These are phyloP conservation scores for Stagonosporopsis cucurbitacearum DNA, from an alignment of 2,329 filamentous ascomycete genomes.

Conservation along the genomic window DNA sequence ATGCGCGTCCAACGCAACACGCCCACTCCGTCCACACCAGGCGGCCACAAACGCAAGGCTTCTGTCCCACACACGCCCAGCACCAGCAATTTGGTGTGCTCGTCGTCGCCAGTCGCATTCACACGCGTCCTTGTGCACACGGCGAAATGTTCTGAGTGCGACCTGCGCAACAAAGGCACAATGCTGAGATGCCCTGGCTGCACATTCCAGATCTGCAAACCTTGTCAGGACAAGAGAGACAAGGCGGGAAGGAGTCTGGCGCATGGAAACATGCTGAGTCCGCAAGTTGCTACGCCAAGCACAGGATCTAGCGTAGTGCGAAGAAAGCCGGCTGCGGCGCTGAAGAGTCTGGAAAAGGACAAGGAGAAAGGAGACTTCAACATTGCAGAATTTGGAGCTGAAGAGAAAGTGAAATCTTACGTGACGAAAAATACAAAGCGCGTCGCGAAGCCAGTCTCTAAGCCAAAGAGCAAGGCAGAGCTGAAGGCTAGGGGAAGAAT, in stretches of 20 bases:
- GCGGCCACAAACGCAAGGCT: constrained; percentile 4
- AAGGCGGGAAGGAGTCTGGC: constrained; percentile 21
- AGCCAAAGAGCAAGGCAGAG: neutral
- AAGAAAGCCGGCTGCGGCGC: neutral
- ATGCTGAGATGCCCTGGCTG: constrained; percentile 46
- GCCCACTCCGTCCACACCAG: constrained; percentile 2
- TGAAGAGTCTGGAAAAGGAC: neutral
- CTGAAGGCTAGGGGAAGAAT: neutral
- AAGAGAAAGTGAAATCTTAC: neutral
- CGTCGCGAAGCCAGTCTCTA: neutral
- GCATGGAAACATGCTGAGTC: constrained; percentile 33
- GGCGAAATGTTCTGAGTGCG: constrained; percentile 48
- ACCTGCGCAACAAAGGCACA: constrained; percentile 38
- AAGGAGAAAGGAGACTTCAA: neutral
- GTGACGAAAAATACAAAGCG: neutral
- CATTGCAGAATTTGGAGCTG: neutral
- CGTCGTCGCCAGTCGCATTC: constrained; percentile 30
- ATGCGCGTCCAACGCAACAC: constrained; percentile 6
- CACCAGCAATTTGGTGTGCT: constrained; percentile 20
- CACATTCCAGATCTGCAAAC: constrained; percentile 43
- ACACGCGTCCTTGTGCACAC: constrained; percentile 39
- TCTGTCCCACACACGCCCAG: constrained; percentile 18
- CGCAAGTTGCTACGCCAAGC: constrained; percentile 3
- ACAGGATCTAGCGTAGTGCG: constrained; percentile 1
- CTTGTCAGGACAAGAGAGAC: constrained; percentile 31